Percentiles rank a stretch among this genome's conserved stretches.
Evolutionary conservation across 2,329 filamentous ascomycete genomes (phyloP).

Genomic region (Gnomoniopsis smithogilvyi): DNA sequence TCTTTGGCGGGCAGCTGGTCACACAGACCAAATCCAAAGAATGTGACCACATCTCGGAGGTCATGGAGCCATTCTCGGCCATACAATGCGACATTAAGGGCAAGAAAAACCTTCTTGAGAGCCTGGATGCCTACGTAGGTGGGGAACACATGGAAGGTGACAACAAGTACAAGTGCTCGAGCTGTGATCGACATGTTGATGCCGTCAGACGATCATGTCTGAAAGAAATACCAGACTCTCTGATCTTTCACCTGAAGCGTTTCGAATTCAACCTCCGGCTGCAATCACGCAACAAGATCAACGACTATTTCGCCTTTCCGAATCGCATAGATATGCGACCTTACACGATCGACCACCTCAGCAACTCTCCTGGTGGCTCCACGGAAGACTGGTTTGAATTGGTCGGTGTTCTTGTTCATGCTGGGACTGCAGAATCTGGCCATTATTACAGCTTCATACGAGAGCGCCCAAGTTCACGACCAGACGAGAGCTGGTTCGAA

Average conservation of each 20-base stretch:
- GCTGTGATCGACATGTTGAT: constrained; percentile 83
- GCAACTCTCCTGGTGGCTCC: constrained; percentile 51
- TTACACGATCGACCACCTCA: constrained; percentile 85
- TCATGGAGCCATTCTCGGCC: constrained; percentile 85
- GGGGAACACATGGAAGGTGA: constrained; percentile 97
- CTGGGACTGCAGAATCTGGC: constrained; percentile 87
- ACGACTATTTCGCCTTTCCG: constrained; percentile 91
- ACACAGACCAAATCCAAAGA: constrained; percentile 96
- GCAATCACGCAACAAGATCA: constrained; percentile 85
- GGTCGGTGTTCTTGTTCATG: constrained; percentile 91
- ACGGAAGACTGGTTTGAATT: constrained; percentile 82
- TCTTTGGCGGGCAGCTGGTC: constrained; percentile 88
- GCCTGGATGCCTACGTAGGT: constrained; percentile 90
- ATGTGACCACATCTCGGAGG: constrained; percentile 89
- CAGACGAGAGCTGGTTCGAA: constrained; percentile 69
- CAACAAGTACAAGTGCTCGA: constrained; percentile 97
- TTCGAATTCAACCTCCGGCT: constrained; percentile 79
- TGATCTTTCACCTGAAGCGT: constrained; percentile 92
- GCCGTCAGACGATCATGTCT: constrained; percentile 90
- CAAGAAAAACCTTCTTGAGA: constrained; percentile 78
- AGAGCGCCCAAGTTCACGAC: constrained; percentile 60
- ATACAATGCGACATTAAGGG: constrained; percentile 97
- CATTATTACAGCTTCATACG: constrained; percentile 97
- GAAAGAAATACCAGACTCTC: constrained; percentile 86
- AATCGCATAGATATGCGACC: constrained; percentile 78